Evolutionary conservation across 2,329 filamentous ascomycete species (phyloP), one percentile per base, ranked within the genome.

Genomic region (Aspergillus sp.): DNA sequence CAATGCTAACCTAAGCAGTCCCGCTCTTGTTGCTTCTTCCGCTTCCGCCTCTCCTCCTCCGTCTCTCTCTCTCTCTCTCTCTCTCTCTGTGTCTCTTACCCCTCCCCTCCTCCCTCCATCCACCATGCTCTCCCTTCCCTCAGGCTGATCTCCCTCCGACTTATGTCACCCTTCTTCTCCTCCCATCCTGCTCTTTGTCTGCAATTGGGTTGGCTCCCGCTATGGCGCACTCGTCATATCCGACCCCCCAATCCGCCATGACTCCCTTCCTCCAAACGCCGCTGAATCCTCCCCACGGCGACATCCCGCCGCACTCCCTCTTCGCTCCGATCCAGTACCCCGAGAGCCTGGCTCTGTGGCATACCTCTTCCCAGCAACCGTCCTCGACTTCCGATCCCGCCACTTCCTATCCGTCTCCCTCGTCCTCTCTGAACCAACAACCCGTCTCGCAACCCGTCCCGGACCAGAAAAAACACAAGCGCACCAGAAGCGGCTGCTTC

Each of bases 401-500:
- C 13, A 31, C 30, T 30, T 26, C 38, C 26, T 29, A 28, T 19
- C 34, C 30, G 27, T 33, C 47, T 13, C 42, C 43, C 17, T 39
- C 47, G 24, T 40, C 54, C 25, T 37, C 43, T 36, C 45, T 48
- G 15, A 57, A 51, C 39, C 52, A 57, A 29, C 45, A 48, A 33
- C 47, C 56, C 14, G 34, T 50, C 24, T 39, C 57, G 15, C 55
- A 55, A 35, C 48, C 50, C 28, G 33, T 48, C 34, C 32, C 56
- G 16, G 83, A 93, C 40, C 80, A 82, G 51, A 82, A 93, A 45
- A 96, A 96, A 61, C 89, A 96, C 57, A 81, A 88, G 40, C 78
- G 91, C 46, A 96, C 91, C 26, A 74, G 91, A 48, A 95, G 86
- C 42, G 91, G 91, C 16, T 98, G 91, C 63, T 95, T 75, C 54